Evolutionary conservation across 345 rosid species (phyloP).

Genomic region (Boechera retrofracta): DNA sequence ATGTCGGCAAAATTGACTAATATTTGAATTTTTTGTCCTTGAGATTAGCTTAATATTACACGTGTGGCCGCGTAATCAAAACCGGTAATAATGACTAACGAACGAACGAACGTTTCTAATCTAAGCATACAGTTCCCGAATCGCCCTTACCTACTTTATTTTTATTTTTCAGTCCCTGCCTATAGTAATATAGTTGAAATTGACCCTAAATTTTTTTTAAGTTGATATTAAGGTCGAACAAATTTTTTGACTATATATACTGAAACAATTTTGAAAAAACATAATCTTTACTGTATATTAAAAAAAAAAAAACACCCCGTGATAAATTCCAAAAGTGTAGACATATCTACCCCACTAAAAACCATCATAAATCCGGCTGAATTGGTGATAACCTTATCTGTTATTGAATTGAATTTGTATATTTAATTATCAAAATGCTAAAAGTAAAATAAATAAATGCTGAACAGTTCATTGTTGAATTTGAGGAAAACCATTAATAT

Average conservation of each 20-base stretch:
- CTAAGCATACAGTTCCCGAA: not conserved
- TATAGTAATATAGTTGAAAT: not conserved
- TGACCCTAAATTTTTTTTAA: not conserved
- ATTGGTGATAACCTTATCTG: not conserved
- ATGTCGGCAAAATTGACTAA: constrained; percentile 39
- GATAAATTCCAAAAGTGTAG: not conserved
- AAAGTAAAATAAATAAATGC: not conserved
- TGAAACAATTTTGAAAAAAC: not conserved
- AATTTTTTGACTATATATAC: not conserved
- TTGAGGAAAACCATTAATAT: constrained; percentile 17
- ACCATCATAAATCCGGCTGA: not conserved
- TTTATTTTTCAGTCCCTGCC: not conserved
- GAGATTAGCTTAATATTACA: constrained; percentile 1
- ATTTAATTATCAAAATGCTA: not conserved
- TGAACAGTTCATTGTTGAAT: constrained; percentile 29
- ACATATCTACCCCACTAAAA: not conserved
- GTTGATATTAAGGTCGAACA: not conserved
- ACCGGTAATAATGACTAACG: not conserved
- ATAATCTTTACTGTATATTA: not conserved
- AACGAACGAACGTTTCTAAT: constrained; percentile 6
- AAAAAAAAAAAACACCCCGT: not conserved
- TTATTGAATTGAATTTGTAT: not conserved
- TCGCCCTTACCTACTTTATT: constrained; percentile 9
- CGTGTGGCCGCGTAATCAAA: constrained; percentile 36
- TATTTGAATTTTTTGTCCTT: not conserved